Evolutionary conservation across 208 protist species (phyloP), one percentile per base, ranked within the genome.

Genomic region (Vickermania ingenoplastis): DNA sequence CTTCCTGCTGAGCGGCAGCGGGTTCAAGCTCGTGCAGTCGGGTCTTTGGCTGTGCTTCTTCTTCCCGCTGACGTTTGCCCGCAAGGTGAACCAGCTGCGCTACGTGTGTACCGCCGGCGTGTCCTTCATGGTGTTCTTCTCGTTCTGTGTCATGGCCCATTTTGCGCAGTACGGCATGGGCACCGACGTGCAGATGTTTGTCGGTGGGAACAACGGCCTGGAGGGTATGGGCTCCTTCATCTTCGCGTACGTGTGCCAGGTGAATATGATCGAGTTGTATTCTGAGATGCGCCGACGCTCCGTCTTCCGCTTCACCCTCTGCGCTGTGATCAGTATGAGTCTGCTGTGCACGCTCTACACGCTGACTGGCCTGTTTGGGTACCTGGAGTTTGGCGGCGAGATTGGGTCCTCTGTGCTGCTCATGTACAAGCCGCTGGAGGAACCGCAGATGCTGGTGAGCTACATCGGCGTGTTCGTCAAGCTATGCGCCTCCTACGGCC

Each of bases 201-300:
- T 73, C 3, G 71, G 61, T 0, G 81, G 78, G 13, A 83, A 81
- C 65, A 11, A 64, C 14, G 78, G 75, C 41, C 65, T 94, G 25
- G 59, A 79, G 41, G 78, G 66, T 0, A 28, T 94, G 24, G 79
- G 74, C 22, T 77, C 91, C 36, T 88, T 94, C 58, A 67, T 89
- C 21, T 91, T 94, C 31, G 59, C 77, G 3, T 92, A 75, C 50
- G 31, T 90, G 50, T 92, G 77, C 52, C 88, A 94, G 54, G 75
- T 79, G 1, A 83, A 69, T 57, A 57, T 59, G 1, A 69, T 91
- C 13, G 88, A 91, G 28, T 70, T 61, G 28, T 81, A 89, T 30
- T 69, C 82, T 75, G 57, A 59, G 3, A 57, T 71, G 26, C 30
- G 62, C 41, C 73, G 83, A 11, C 71, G 75, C 1, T 77, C 71